Percentiles rank a stretch among this genome's conserved stretches.
phyloP scores from a whole-genome alignment of 1,284 basidiomycete species.

The Ceratobasidium theobromae region DNA sequence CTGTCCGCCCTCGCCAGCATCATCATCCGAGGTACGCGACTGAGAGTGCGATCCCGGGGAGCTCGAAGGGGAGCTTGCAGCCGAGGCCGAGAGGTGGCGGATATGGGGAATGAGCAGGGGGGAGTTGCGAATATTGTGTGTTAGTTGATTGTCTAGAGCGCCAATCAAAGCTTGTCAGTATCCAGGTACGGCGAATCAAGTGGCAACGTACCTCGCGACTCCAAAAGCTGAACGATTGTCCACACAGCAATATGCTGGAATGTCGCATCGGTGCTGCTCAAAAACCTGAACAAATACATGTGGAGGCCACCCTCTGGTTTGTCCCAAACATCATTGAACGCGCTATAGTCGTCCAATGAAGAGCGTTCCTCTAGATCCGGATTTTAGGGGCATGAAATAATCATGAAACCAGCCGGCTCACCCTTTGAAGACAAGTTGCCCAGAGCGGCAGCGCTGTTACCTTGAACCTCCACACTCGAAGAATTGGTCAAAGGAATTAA shows the following conservation, averaged over 20 bases:
- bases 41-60: slow-evolving; percentile 68
- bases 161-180: slow-evolving; percentile 25
- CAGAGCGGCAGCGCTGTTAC: slow-evolving; percentile 96
- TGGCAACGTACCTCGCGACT: slow-evolving; percentile 72
- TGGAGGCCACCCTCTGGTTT: slow-evolving; percentile 97
- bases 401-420: slow-evolving; percentile 41
- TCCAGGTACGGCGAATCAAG: slow-evolving; percentile 14
- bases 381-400: not conserved
- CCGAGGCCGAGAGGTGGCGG: slow-evolving; percentile 73
- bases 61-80: slow-evolving; percentile 68
- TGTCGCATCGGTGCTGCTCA: slow-evolving; percentile 93
- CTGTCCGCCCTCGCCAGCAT: slow-evolving; percentile 69
- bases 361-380: slow-evolving; percentile 63
- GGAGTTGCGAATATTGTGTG: slow-evolving; percentile 85
- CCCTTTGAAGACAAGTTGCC: slow-evolving; percentile 98
- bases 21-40: slow-evolving; percentile 69
- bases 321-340: slow-evolving; percentile 98
- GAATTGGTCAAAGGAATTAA: slow-evolving; percentile 96
- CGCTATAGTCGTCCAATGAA: slow-evolving; percentile 91
- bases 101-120: slow-evolving; percentile 81
- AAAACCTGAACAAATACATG: slow-evolving; percentile 91
- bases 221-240: slow-evolving; percentile 96
- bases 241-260: slow-evolving; percentile 99
- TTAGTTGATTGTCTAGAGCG: slow-evolving; percentile 84
- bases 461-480: slow-evolving; percentile 96